Conservation (phyloP, 495 filamentous ascomycete genomes). For the Tirmania nivea region DNA sequence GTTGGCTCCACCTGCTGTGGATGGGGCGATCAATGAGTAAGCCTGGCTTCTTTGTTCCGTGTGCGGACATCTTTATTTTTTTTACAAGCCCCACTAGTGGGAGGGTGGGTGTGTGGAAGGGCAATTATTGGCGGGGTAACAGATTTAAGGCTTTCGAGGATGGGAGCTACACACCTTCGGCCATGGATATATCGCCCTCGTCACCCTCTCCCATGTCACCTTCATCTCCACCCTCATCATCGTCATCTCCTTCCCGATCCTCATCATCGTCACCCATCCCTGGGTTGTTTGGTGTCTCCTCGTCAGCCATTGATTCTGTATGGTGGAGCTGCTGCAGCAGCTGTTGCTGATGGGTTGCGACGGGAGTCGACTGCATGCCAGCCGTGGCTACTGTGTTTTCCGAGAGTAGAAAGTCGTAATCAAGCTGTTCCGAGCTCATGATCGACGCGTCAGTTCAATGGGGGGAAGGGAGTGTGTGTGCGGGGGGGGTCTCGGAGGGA, state of each 20-base stretch:
- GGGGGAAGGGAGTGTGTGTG: too few relatives aligned
- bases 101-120: background rate
- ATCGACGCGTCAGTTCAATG: background rate
- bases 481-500: too few relatives aligned
- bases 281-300: background rate
- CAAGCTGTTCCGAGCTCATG: slow-evolving; percentile 14
- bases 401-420: slow-evolving; percentile 17
- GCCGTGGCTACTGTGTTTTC: slow-evolving; percentile 12
- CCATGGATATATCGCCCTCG: background rate
- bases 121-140: background rate
- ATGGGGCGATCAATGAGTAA: background rate
- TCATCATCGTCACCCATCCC: slow-evolving; percentile 17
- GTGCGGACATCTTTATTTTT: background rate
- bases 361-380: slow-evolving; percentile 4
- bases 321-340: slow-evolving; percentile 7
- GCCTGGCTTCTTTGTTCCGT: background rate
- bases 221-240: slow-evolving; percentile 8
- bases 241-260: background rate
- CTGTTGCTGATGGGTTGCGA: slow-evolving; percentile 9
- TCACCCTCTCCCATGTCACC: slow-evolving; percentile 1
- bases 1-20: slow-evolving; percentile 1
- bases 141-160: too few relatives aligned
- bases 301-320: background rate
- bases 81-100: background rate
- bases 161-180: background rate